Percentiles rank a stretch among this genome's conserved stretches.
Conservation (phyloP, 306 rosid species). For the Casuarina glauca region DNA sequence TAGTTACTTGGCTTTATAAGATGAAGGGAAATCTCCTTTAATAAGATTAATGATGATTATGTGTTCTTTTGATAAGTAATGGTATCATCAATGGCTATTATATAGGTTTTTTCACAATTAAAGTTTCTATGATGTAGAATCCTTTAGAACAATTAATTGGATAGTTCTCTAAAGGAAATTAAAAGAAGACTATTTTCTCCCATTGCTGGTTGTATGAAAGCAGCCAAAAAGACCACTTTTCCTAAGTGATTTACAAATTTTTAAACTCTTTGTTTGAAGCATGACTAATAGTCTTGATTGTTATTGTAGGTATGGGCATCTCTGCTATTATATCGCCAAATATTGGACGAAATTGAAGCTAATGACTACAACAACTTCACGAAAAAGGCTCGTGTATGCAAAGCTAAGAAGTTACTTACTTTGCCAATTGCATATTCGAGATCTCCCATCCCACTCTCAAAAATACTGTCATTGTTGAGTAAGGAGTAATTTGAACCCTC, state of each 20-base stretch:
- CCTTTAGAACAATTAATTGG: neutral
- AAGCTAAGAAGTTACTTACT: constrained; percentile 63
- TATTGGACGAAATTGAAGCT: constrained; percentile 82
- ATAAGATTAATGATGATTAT: neutral
- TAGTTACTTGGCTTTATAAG: neutral
- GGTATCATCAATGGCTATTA: neutral
- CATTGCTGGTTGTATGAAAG: neutral
- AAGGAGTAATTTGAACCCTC: constrained; percentile 25
- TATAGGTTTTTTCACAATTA: neutral
- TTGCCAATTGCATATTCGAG: constrained; percentile 68
- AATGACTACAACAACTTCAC: constrained; percentile 82
- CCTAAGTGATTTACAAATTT: neutral
- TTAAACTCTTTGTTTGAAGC: neutral
- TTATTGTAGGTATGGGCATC: constrained; percentile 73
- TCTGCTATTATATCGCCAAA: constrained; percentile 60
- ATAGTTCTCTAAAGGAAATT: neutral
- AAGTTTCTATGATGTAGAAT: neutral
- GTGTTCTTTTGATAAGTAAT: too few relatives aligned
- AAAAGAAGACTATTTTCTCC: neutral
- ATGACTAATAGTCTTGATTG: neutral
- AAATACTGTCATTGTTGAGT: constrained; percentile 28
- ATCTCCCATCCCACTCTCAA: constrained; percentile 49
- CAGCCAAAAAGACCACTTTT: neutral
- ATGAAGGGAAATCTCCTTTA: neutral
- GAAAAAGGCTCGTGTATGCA: constrained; percentile 71